Evolutionary conservation across 192 early-diverging fungal genomes (phyloP), one percentile per base, ranked within the genome.

Genomic region (Ambispora gerdemannii): DNA sequence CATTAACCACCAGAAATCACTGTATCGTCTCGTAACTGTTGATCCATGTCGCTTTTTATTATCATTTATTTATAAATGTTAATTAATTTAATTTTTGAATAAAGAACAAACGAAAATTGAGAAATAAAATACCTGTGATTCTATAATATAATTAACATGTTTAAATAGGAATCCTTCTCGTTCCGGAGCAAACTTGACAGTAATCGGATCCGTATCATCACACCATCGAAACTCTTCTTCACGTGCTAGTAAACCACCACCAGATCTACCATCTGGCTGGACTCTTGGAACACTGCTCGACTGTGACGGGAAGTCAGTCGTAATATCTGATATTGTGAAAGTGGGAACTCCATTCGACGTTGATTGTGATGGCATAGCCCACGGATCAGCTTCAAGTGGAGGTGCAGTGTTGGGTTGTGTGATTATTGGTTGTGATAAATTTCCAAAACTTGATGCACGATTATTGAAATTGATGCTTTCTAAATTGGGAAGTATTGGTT

Each of bases 1-100:
- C 58, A 86, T 83, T 31, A 97, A 78, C 93, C 92, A 95, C 76
- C 87, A 85, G 76, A 97, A 95, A 75, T 97, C 95, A 62, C 89
- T 94, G 76, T 93, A 97, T 72, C 95, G 84, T 15, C 95, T 86
- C 31, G 87, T 73, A 1, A 94, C 94, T 50, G 71, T 77, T 36
- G 78, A 78, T 36, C 74, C 65, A 11, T 78, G 84, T 19, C 78
- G 74, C 69, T 84, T 31, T 60, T 30, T n/a, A 55, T 52, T 24
- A 11, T 27, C 20, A 17, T 20, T 11, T 64, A 15, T 33, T 55
- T n/a, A n/a, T n/a, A 36, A 32, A 11, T 53, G 63, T 71, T 36
- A 24, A n/a, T 3, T 25, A 7, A 20, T 19, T 25, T 17, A 33
- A 59, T 58, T 35, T 25, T 31, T 55, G 4, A 24, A 59, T 63